Conservation (phyloP, 1,284 basidiomycete species). For the Fistulinella staudtii region DNA sequence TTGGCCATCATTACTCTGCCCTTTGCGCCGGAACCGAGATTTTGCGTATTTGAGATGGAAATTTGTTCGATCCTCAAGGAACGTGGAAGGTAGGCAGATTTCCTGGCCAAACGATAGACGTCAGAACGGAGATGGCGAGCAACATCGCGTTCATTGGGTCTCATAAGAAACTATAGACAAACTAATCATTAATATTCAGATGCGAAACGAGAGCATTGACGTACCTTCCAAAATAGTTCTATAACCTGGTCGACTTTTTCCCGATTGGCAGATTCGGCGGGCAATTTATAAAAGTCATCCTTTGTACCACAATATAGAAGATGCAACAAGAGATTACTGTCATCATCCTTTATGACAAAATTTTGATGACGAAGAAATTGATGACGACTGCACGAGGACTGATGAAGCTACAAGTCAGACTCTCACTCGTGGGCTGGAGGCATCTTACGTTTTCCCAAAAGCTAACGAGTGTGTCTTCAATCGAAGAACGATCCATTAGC, state of each 20-base stretch:
- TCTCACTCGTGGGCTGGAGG: background rate
- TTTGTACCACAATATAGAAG: constrained; percentile 23
- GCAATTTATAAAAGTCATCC: constrained; percentile 15
- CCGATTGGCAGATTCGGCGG: background rate
- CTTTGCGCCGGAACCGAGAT: constrained; percentile 9
- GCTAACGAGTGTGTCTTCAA: constrained; percentile 10
- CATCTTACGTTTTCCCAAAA: constrained; percentile 12
- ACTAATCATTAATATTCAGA: background rate
- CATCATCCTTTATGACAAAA: constrained; percentile 14
- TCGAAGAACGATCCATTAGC: constrained; percentile 14
- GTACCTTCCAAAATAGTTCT: constrained; percentile 27
- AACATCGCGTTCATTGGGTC: background rate
- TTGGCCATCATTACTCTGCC: constrained; percentile 8
- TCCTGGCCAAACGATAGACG: constrained; percentile 30
- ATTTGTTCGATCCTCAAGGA: constrained; percentile 12
- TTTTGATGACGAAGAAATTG: background rate
- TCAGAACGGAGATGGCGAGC: constrained; percentile 15
- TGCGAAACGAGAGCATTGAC: background rate
- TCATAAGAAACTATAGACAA: constrained; percentile 14
- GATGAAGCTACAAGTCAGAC: constrained; percentile 1
- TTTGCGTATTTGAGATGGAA: background rate
- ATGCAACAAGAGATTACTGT: constrained; percentile 16
- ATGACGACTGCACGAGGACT: constrained; percentile 17
- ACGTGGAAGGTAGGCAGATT: constrained; percentile 24
- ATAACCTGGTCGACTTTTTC: constrained; percentile 16